Base-by-base conservation (phyloP, 1,284 basidiomycete species). In the Coniferiporia weirii region DNA sequence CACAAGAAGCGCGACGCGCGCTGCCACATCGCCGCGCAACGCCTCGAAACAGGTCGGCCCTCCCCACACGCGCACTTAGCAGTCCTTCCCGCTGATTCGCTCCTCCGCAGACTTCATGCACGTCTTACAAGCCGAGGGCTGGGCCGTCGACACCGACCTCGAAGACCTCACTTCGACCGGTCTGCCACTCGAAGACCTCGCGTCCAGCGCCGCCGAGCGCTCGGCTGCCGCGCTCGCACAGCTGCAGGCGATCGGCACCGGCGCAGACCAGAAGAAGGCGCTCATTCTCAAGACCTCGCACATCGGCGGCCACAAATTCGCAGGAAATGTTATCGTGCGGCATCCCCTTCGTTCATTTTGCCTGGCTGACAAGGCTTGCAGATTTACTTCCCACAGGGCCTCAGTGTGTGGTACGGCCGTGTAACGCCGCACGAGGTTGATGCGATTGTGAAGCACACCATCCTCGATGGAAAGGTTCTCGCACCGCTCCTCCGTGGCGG, bases 1-100 rank as follows among this genome's bases (percentile, higher is more conserved):
- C 95, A 97, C 73, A 94, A 93, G 74, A 83, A 82, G 65, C 79
- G 94, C 54, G 95, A 97, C 73, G 95, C 93, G 70, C 83, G 92
- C 57, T 98, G 95, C 72, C 82, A 83, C 49, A 88, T 97, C 54
- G 85, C 91, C 5, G 91, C 94, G 3, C 88, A 90, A 2, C 81
- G 93, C 61, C 83, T 98, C 35, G 87, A 93, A 70, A 77, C 83
- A 64, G 79, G 87, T 87, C n/a, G n/a, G n/a, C n/a, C 59, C 52
- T 76, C 70, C 56, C 22, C 54, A 52, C 57, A 57, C 36, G 55
- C 47, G 43, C 51, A 38, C 20, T 50, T 32, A 35, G 43, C 45
- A 48, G 62, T 55, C 59, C 54, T 49, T 52, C 8, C 40, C 27
- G n/a, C 22, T 45, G 17, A 40, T 36, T 45, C 32, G 15, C 8